These are phyloP conservation scores for Chamaecrista fasciculata DNA, from an alignment of 306 rosid genomes.

Conservation along the genomic window DNA sequence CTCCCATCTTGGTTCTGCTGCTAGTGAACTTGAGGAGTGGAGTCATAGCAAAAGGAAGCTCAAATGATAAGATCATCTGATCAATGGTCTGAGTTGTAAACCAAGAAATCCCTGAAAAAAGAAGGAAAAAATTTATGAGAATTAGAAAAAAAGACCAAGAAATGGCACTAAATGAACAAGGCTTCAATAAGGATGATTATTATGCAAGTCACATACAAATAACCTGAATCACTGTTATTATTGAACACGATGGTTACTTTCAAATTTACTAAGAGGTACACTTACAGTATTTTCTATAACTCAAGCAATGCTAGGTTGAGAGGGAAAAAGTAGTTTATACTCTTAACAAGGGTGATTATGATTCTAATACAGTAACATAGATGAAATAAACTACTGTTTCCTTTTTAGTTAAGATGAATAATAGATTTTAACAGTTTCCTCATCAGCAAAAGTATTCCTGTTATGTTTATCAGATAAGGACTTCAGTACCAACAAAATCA, in stretches of 20 bases:
- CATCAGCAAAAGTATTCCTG: neutral
- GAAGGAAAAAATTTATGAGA: neutral
- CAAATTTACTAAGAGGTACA: too few species aligned
- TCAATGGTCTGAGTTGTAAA: slow-evolving; percentile 57
- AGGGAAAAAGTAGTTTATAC: too few species aligned
- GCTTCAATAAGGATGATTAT: too few species aligned
- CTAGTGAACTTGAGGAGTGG: slow-evolving; percentile 96
- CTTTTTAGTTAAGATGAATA: neutral
- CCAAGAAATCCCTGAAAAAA: slow-evolving; percentile 85
- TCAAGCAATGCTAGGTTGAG: too few species aligned
- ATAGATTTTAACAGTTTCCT: neutral
- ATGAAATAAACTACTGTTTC: neutral
- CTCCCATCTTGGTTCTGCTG: slow-evolving; percentile 87
- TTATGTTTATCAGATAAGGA: neutral
- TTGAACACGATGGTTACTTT: too few species aligned
- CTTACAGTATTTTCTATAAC: too few species aligned
- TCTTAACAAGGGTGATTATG: too few species aligned
- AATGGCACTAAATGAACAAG: slow-evolving; percentile 11
- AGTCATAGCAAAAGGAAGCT: slow-evolving; percentile 89
- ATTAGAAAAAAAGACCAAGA: slow-evolving; percentile 1
- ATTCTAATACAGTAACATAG: too few species aligned
- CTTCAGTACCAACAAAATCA: neutral
- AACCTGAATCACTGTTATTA: too few species aligned
- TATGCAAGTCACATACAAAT: too few species aligned
- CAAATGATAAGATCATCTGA: slow-evolving; percentile 97